Conservation (phyloP, 176 grass and related monocot genomes). For the Zizania latifolia region DNA sequence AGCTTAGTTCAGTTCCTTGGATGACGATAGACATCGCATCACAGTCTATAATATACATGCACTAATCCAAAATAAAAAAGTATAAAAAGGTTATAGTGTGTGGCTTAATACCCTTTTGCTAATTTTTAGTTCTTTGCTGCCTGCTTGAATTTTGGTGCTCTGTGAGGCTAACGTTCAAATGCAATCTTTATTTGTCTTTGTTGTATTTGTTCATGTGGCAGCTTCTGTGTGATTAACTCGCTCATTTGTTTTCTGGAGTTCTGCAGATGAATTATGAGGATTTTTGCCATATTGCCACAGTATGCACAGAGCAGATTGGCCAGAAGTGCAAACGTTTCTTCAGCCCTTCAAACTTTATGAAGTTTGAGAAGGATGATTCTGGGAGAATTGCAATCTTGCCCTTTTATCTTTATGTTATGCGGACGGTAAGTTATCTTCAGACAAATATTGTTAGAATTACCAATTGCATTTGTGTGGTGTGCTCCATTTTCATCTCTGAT, state of each 20-base stretch:
- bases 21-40: neutral
- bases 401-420: slow-evolving; percentile 99
- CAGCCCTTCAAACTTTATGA: slow-evolving; percentile 99
- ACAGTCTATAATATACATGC: neutral
- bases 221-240: neutral
- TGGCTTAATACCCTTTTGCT: neutral
- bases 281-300: slow-evolving; percentile 96
- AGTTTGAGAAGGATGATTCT: slow-evolving; percentile 99
- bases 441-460: neutral
- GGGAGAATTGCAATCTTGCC: slow-evolving; percentile 98
- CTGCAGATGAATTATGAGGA: slow-evolving; percentile 99
- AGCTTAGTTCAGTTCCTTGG: neutral
- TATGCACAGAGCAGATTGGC: slow-evolving; percentile 97
- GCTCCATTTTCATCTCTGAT: neutral
- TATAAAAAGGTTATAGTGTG: neutral
- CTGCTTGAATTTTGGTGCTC: neutral
- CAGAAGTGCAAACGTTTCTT: slow-evolving; percentile 95
- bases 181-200: neutral
- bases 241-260: slow-evolving; percentile 14
- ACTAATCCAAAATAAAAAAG: neutral
- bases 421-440: slow-evolving; percentile 62
- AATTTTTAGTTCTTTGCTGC: neutral
- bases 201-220: neutral
- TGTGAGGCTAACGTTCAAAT: neutral
- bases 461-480: slow-evolving; percentile 6